Evolutionary conservation across 2,329 filamentous ascomycete genomes (phyloP).

Genomic region (Apiospora saccharicola): DNA sequence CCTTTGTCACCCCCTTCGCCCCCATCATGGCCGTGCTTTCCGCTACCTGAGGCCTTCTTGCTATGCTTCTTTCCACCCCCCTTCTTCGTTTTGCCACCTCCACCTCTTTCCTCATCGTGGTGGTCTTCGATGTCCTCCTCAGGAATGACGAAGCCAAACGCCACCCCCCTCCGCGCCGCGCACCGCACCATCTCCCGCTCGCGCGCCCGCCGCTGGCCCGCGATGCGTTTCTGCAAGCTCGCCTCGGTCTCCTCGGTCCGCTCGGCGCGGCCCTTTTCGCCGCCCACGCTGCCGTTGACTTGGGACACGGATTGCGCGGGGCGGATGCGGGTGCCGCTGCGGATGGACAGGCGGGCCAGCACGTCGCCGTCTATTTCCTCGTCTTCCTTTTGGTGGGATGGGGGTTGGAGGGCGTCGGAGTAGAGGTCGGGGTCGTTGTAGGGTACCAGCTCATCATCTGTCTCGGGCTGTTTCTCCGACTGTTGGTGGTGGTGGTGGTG

Average conservation of each 20-base stretch:
- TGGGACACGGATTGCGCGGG: slow-evolving; percentile 51
- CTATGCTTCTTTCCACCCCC: background rate
- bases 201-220: slow-evolving; percentile 56
- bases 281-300: slow-evolving; percentile 63
- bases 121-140: background rate
- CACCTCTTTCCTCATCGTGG: background rate
- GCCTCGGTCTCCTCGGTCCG: slow-evolving; percentile 59
- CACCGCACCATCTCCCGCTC: slow-evolving; percentile 43
- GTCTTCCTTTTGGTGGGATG: background rate
- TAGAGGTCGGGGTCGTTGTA: background rate
- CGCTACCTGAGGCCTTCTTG: slow-evolving; percentile 30
- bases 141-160: slow-evolving; percentile 55
- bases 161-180: slow-evolving; percentile 63
- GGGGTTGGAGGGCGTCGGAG: background rate
- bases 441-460: background rate
- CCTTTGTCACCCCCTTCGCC: slow-evolving; percentile 9
- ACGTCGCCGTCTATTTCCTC: slow-evolving; percentile 30
- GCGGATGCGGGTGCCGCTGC: slow-evolving; percentile 46
- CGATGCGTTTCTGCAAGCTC: slow-evolving; percentile 55
- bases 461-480: no score
- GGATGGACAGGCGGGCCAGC: slow-evolving; percentile 44
- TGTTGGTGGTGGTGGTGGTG: background rate
- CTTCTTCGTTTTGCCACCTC: background rate
- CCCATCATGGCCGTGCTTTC: background rate
- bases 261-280: slow-evolving; percentile 63